Base-by-base conservation (phyloP, 2,329 filamentous ascomycete genomes). In the Emergomyces pasteurianus region DNA sequence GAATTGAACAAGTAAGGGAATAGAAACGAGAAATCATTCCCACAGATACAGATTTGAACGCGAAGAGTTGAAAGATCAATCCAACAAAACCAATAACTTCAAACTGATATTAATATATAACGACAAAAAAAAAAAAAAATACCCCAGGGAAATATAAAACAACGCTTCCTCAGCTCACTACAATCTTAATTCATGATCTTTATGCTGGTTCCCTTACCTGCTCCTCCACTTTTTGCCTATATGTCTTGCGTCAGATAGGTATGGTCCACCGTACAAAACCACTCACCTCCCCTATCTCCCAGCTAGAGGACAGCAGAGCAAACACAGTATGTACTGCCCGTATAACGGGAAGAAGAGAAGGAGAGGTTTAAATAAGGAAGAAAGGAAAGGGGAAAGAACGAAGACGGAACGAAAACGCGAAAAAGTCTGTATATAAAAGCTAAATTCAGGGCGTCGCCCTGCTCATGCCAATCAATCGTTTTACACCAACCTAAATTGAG, bases 391-490 rank as follows among this genome's bases (percentile, higher is more conserved):
- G 12, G 2, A 31, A 28, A 28, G 7, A 50, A 28, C 23, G 6
- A 28, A 18, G 18, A 52, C 14, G 14, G 12, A 4, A 31, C 31
- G 34, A 26, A 0, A 4, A 8, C 12, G 36, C 14, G 14, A 38
- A 38, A 46, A 16, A 4, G 42, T 31, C n/a, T 31, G 31, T 52
- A 49, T 34, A 52, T 52, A 52, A 52, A 8, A 14, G 49, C 38
- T 43, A 57, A 26, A 60, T 61, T 72, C 68, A 86, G 63, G 86
- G 83, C 9, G 87, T 90, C 40, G 84, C 86, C 74, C 86, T 86
- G 78, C 87, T 90, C 88, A 91, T 90, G 73, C 84, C 86, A 68
- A 90, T 84, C 69, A 91, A 78, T 65, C 88, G 82, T 75, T 90
- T 91, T 52, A 91, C 83, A 69, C 88, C 88, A 67, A 88, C 84